phyloP scores from a whole-genome alignment of 345 rosid genomes.

The Salix purpurea region DNA sequence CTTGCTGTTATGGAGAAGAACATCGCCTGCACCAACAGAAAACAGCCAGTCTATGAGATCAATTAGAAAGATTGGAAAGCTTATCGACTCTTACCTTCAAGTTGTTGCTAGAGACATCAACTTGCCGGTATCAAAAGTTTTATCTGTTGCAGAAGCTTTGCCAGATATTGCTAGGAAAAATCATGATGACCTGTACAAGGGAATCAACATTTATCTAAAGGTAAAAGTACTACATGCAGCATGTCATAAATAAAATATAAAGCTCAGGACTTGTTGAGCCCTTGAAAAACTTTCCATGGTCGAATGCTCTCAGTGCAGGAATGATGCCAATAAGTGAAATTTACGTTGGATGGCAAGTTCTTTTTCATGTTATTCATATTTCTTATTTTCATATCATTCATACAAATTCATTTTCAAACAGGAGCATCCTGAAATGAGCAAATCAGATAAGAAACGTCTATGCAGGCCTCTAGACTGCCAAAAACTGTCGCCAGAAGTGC shows the following conservation, averaged over 20 bases:
- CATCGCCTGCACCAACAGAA: slow-evolving; percentile 39
- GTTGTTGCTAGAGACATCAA: slow-evolving; percentile 59
- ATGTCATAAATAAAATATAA: not conserved
- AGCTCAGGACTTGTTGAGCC: not conserved
- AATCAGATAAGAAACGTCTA: slow-evolving; percentile 71
- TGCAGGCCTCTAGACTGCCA: slow-evolving; percentile 89
- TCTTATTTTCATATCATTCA: not conserved
- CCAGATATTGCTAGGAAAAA: slow-evolving; percentile 59
- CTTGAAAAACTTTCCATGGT: not conserved
- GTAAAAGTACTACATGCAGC: slow-evolving; percentile 26
- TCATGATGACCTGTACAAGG: slow-evolving; percentile 86
- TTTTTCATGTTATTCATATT: not conserved
- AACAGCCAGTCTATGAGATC: slow-evolving; percentile 42
- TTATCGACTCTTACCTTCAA: slow-evolving; percentile 75
- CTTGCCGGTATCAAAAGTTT: slow-evolving; percentile 53
- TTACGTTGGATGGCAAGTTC: no score
- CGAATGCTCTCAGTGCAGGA: not conserved
- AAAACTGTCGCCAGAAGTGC: slow-evolving; percentile 76
- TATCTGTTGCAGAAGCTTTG: slow-evolving; percentile 66
- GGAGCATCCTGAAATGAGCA: slow-evolving; percentile 86
- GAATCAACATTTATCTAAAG: slow-evolving; percentile 83
- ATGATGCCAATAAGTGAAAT: no score
- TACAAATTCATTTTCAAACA: slow-evolving; percentile 16
- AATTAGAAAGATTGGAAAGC: slow-evolving; percentile 61
- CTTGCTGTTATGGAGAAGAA: slow-evolving; percentile 67